Base-by-base conservation (phyloP, 2,329 filamentous ascomycete species). In the Coccinonectria pachysandricola region DNA sequence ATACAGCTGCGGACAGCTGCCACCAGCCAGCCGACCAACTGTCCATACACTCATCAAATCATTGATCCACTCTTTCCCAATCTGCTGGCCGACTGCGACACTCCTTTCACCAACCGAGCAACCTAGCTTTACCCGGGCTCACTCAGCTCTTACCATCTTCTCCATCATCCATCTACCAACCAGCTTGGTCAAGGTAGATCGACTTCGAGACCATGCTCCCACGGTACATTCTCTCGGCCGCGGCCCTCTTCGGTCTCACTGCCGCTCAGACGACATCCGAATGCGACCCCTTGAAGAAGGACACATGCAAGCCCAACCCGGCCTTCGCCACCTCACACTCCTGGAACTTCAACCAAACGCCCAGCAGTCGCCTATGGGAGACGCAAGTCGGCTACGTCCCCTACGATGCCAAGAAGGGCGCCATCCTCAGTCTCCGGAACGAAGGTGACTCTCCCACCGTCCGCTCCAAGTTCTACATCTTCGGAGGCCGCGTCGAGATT, bases 401-500 rank as follows among this genome's bases (percentile, higher is more conserved):
- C 9, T 86, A 77, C 50, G 65, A 66, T 30, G 50, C 64, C 23
- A 59, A 72, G 0, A 53, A 59, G n/a, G 82, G 80, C 19, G 79
- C 81, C 22, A 60, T 68, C 29, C 87, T 92, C 58, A 79, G 69
- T 26, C 76, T 94, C 56, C 59, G 54, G 30, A 66, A 77, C 49
- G 67, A 74, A 37, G 73, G 77, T 36, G 74, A 92, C 44, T 80
- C 84, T 1, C 82, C 85, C 1, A 92, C 84, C 1, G 70, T 93
- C 35, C 70, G 76, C 38, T 76, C 80, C 23, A 74, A 75, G 43
- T 88, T 86, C 52, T 91, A 85, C 60, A 80, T 93, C 55, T 86
- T 92, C 63, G 88, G 80, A 40, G 85, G 85, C 28, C 73, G 76
- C 34, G 75, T 84, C 30, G 83, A 91, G 54, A 68, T 88, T 31